phyloP scores from a whole-genome alignment of 495 filamentous ascomycete species.

The Aspergillus diversus region DNA sequence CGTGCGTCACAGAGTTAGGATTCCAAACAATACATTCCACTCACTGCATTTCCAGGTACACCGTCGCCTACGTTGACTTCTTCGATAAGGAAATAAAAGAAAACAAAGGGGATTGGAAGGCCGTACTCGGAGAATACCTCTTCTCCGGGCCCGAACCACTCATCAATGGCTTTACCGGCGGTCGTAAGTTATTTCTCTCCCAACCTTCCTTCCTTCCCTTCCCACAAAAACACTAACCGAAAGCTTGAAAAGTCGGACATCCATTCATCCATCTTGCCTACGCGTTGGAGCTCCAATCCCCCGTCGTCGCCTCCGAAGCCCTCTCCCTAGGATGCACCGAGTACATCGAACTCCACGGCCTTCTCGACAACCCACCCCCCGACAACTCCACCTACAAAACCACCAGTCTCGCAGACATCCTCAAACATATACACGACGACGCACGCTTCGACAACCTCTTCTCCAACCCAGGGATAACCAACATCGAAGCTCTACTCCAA shows the following conservation, averaged over 20 bases:
- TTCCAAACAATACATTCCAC: not conserved
- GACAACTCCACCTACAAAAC: conserved; percentile 35
- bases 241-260: conserved; percentile 65
- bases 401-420: conserved; percentile 60
- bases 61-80: conserved; percentile 79
- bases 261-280: conserved; percentile 86
- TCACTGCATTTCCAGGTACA: conserved; percentile 48
- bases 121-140: conserved; percentile 69
- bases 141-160: conserved; percentile 72
- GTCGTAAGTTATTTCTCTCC: conserved; percentile 56
- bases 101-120: conserved; percentile 75
- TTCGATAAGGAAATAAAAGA: conserved; percentile 76
- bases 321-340: conserved; percentile 64
- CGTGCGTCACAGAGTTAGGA: conserved; percentile 28
- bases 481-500: conserved; percentile 63
- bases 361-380: conserved; percentile 58
- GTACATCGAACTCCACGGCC: conserved; percentile 73
- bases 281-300: conserved; percentile 73
- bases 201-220: not conserved
- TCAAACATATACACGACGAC: conserved; percentile 48
- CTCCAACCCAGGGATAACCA: conserved; percentile 52
- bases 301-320: conserved; percentile 78
- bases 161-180: conserved; percentile 69
- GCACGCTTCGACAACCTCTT: conserved; percentile 54
- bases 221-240: conserved; percentile 1